phyloP scores from a whole-genome alignment of 805 yeast species.

The Myxozyma mucilagina region DNA sequence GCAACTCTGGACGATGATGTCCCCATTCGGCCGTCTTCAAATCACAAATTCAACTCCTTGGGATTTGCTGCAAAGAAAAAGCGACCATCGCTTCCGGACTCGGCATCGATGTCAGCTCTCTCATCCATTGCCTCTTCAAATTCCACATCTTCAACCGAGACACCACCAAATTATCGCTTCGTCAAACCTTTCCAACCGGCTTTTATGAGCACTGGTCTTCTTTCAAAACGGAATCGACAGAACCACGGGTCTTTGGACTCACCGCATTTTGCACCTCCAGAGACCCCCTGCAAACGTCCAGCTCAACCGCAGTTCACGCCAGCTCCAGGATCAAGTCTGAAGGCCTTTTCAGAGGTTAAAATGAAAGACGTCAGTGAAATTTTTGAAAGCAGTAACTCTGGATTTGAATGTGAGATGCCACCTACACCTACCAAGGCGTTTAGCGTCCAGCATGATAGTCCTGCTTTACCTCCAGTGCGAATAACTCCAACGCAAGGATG shows the following conservation, averaged over 20 bases:
- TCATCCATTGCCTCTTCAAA: conserved; percentile 7
- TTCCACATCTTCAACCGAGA: conserved; percentile 37
- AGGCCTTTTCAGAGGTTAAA: background rate
- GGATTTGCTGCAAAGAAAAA: conserved; percentile 16
- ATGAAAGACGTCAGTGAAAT: conserved; percentile 12
- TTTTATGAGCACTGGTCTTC: conserved; percentile 70
- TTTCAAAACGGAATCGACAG: conserved; percentile 58
- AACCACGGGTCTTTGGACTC: conserved; percentile 35
- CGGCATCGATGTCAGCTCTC: conserved; percentile 21
- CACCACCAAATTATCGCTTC: conserved; percentile 62
- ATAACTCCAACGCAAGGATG: conserved; percentile 12
- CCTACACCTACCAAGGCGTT: conserved; percentile 48
- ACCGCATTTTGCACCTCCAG: conserved; percentile 51
- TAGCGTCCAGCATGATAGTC: conserved; percentile 4
- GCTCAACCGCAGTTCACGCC: conserved; percentile 25
- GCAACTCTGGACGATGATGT: conserved; percentile 25
- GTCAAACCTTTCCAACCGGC: conserved; percentile 87
- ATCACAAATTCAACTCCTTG: background rate
- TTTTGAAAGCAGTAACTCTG: conserved; percentile 3
- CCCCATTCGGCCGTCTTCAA: background rate
- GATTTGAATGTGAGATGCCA: conserved; percentile 38
- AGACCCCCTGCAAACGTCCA: conserved; percentile 62
- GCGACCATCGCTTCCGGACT: conserved; percentile 20
- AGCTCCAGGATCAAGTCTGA: conserved; percentile 25
- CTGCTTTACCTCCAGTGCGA: background rate